phyloP scores from a whole-genome alignment of 2,329 filamentous ascomycete species.

The Penicillium sp. region DNA sequence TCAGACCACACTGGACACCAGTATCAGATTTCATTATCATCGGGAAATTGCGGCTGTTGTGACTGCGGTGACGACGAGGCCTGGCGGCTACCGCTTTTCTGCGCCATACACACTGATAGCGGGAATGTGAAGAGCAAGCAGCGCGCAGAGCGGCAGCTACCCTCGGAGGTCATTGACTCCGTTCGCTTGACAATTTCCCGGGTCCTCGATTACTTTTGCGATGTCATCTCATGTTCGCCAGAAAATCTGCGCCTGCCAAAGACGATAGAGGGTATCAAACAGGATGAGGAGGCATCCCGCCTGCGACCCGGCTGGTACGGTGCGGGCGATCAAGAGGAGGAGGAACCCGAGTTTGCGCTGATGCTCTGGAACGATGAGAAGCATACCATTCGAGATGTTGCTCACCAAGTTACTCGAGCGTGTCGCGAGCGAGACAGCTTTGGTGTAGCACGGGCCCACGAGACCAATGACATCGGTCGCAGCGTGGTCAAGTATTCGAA shows the following conservation, averaged over 20 bases:
- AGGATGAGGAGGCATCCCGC: slow-evolving; percentile 75
- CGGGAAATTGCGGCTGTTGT: slow-evolving; percentile 91
- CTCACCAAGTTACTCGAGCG: slow-evolving; percentile 81
- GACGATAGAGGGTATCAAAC: slow-evolving; percentile 69
- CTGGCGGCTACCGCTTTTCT: slow-evolving; percentile 75
- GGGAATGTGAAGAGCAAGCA: slow-evolving; percentile 43
- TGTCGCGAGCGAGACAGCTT: slow-evolving; percentile 67
- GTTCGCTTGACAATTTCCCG: slow-evolving; percentile 82
- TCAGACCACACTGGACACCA: slow-evolving; percentile 93
- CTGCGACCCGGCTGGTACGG: slow-evolving; percentile 70
- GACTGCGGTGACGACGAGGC: slow-evolving; percentile 96
- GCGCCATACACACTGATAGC: slow-evolving; percentile 80
- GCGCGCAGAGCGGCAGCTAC: slow-evolving; percentile 61
- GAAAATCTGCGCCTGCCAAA: slow-evolving; percentile 87
- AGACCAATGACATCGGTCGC: slow-evolving; percentile 82
- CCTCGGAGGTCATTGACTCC: slow-evolving; percentile 67
- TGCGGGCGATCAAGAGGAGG: slow-evolving; percentile 54
- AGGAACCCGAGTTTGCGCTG: slow-evolving; percentile 71
- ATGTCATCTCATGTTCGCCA: slow-evolving; percentile 95
- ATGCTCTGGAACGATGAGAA: slow-evolving; percentile 98
- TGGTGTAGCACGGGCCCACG: slow-evolving; percentile 69
- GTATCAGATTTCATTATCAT: slow-evolving; percentile 80
- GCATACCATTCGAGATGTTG: slow-evolving; percentile 87
- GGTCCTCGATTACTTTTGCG: slow-evolving; percentile 89
- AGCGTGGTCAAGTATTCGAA: slow-evolving; percentile 73